These are phyloP conservation scores for Firmiana major DNA, from an alignment of 345 rosid species.

Conservation along the genomic window DNA sequence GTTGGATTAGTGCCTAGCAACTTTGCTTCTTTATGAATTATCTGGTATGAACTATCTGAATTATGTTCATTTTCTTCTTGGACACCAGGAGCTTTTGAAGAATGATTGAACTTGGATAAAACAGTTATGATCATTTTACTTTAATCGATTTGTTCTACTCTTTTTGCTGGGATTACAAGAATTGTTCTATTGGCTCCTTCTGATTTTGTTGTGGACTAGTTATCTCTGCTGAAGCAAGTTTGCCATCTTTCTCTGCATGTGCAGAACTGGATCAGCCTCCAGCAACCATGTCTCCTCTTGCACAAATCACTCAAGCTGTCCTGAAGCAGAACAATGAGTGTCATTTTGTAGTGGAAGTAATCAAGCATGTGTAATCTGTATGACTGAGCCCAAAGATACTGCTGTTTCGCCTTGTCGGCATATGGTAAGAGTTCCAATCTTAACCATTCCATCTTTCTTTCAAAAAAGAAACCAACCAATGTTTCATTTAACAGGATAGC, in stretches of 20 bases:
- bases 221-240: constrained; percentile 22
- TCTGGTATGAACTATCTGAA: neutral
- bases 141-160: too few species aligned
- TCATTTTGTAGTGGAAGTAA: constrained; percentile 32
- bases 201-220: too few species aligned
- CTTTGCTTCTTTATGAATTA: neutral
- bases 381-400: constrained; percentile 44
- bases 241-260: constrained; percentile 9
- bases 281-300: constrained; percentile 19
- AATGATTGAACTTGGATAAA: too few species aligned
- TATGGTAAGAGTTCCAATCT: constrained; percentile 33
- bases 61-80: neutral
- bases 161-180: too few species aligned
- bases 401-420: constrained; percentile 46
- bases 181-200: too few species aligned
- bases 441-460: too few species aligned
- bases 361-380: constrained; percentile 46
- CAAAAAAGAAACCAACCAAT: too few species aligned
- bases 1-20: too few species aligned
- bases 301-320: constrained; percentile 44
- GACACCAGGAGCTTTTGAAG: neutral
- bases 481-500: neutral
- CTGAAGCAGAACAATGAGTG: constrained; percentile 28
- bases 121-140: too few species aligned
- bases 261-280: constrained; percentile 13